Percentiles rank a stretch among this genome's conserved stretches.
Conservation (phyloP, 768 basidiomycete species). For the Leccinum obscurum region DNA sequence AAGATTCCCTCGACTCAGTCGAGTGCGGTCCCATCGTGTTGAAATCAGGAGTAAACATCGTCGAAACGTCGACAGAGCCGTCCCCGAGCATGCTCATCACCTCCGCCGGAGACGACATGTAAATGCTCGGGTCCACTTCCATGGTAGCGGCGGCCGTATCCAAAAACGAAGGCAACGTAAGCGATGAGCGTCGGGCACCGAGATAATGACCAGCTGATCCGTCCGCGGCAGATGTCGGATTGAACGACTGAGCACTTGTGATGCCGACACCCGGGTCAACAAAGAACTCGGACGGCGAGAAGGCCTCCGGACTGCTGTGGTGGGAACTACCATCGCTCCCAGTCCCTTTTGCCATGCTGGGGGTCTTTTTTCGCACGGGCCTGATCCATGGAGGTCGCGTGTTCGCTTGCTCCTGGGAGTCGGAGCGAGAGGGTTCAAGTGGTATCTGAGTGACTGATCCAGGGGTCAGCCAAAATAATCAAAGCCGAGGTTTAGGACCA, state of each 20-base stretch:
- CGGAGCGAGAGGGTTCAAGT: conserved; percentile 64
- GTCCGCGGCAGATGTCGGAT: conserved; percentile 20
- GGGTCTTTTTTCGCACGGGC: conserved; percentile 78
- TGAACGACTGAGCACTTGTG: conserved; percentile 30
- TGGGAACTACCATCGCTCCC: conserved; percentile 47
- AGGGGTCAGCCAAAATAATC: conserved; percentile 12
- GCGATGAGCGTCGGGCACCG: conserved; percentile 25
- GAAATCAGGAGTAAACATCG: conserved; percentile 35
- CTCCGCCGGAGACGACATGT: conserved; percentile 55
- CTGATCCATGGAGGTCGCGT: conserved; percentile 84
- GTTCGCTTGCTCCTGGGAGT: conserved; percentile 46
- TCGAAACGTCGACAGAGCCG: conserved; percentile 35
- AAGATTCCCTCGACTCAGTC: conserved; percentile 25
- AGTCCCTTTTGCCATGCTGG: conserved; percentile 45
- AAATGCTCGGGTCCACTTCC: conserved; percentile 52
- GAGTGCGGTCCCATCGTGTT: conserved; percentile 25
- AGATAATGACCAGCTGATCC: conserved; percentile 26
- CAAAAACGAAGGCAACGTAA: conserved; percentile 28
- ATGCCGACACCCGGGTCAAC: conserved; percentile 39
- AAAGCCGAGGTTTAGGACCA: not conserved
- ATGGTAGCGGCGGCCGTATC: conserved; percentile 32
- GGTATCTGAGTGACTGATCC: conserved; percentile 79
- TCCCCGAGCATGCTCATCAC: conserved; percentile 64
- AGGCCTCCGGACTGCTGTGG: conserved; percentile 60
- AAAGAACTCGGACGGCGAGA: conserved; percentile 66